Percentiles rank a stretch among this genome's conserved stretches.
Evolutionary conservation across 2,329 filamentous ascomycete species (phyloP).

Genomic region (Colletotrichum lini): DNA sequence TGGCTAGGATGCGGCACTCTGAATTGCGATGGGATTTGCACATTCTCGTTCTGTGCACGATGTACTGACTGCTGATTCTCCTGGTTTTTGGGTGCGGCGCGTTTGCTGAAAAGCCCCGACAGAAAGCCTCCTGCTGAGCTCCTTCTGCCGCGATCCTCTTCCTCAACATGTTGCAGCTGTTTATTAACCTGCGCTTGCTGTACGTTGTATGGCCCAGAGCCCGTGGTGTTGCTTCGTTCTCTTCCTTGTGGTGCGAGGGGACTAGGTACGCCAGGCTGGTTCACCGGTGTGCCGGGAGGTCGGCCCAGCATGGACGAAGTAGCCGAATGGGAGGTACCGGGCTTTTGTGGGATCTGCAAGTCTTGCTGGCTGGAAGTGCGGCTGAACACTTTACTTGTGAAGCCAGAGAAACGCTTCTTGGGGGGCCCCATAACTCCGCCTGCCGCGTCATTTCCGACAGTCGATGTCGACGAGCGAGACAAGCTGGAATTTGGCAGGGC

Average conservation of each 20-base stretch:
- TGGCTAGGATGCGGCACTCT: slow-evolving; percentile 6
- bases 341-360: slow-evolving; percentile 36
- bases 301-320: slow-evolving; percentile 44
- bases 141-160: slow-evolving; percentile 46
- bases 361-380: slow-evolving; percentile 45
- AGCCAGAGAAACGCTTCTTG: slow-evolving; percentile 64
- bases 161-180: slow-evolving; percentile 28
- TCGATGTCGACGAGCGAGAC: slow-evolving; percentile 48
- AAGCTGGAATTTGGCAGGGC: slow-evolving; percentile 39
- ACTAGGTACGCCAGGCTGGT: slow-evolving; percentile 26
- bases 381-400: slow-evolving; percentile 50
- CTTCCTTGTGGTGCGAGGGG: slow-evolving; percentile 27
- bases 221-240: slow-evolving; percentile 45
- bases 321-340: slow-evolving; percentile 44
- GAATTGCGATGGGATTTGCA: slow-evolving; percentile 8
- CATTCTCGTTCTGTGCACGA: slow-evolving; percentile 6
- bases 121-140: slow-evolving; percentile 45
- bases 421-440: slow-evolving; percentile 35
- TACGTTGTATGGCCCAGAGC: slow-evolving; percentile 36
- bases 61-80: slow-evolving; percentile 40
- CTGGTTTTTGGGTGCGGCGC: slow-evolving; percentile 43
- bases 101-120: slow-evolving; percentile 44
- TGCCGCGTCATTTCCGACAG: slow-evolving; percentile 41
- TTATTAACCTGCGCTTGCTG: slow-evolving; percentile 13
- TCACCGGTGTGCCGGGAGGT: slow-evolving; percentile 22